These are phyloP conservation scores for Leccinum fibrillosum DNA, from an alignment of 768 basidiomycete species.

Conservation along the genomic window DNA sequence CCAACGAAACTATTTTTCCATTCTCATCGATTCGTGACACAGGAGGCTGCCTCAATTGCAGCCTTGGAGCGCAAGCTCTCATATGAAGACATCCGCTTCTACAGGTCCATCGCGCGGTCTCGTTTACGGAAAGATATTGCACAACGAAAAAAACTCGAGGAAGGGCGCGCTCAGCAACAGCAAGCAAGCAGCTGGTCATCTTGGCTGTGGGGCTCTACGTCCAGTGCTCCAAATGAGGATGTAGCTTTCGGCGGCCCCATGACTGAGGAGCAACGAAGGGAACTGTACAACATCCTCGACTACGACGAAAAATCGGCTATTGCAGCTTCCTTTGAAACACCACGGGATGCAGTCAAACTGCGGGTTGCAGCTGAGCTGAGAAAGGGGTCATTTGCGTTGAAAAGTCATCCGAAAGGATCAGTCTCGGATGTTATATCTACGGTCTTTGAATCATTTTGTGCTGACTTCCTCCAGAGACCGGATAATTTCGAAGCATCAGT, in stretches of 20 bases:
- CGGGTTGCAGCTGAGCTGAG: slow-evolving; percentile 75
- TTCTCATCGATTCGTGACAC: not conserved
- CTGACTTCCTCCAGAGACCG: slow-evolving; percentile 78
- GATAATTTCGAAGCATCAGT: slow-evolving; percentile 84
- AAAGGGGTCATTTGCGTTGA: slow-evolving; percentile 84
- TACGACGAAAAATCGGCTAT: slow-evolving; percentile 86
- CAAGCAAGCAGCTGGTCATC: slow-evolving; percentile 57
- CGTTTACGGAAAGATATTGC: slow-evolving; percentile 83
- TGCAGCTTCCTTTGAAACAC: slow-evolving; percentile 62
- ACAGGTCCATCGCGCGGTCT: slow-evolving; percentile 91
- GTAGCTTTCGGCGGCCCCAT: slow-evolving; percentile 61
- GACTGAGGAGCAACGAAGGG: slow-evolving; percentile 86
- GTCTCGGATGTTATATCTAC: slow-evolving; percentile 77
- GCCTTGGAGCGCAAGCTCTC: slow-evolving; percentile 77
- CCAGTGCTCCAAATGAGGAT: slow-evolving; percentile 44
- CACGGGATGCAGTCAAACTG: slow-evolving; percentile 77
- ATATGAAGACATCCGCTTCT: slow-evolving; percentile 96
- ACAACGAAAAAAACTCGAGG: slow-evolving; percentile 59
- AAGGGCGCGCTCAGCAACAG: slow-evolving; percentile 59
- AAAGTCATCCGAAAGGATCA: slow-evolving; percentile 62
- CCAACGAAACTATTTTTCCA: not conserved
- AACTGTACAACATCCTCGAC: slow-evolving; percentile 88
- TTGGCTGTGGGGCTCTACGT: slow-evolving; percentile 82
- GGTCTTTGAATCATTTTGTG: slow-evolving; percentile 83
- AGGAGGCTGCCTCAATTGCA: slow-evolving; percentile 57